A percentile compares a stretch with the other conserved stretches of the same genome.
Conservation (phyloP, 2,329 filamentous ascomycete species). For the Botrytis squamosa region DNA sequence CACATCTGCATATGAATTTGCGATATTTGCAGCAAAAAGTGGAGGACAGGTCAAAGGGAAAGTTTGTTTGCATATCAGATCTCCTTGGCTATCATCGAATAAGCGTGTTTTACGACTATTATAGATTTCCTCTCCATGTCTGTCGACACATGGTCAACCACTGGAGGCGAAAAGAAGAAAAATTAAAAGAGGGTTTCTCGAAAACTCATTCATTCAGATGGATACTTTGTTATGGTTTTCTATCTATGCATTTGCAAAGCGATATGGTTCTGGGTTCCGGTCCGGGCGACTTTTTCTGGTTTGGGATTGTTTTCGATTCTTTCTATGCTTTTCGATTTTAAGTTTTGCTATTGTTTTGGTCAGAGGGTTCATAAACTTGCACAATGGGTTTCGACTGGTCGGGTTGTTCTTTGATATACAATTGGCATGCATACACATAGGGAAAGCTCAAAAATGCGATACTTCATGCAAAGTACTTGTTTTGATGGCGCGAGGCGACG, state of each 20-base stretch:
- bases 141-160: constrained; percentile 2
- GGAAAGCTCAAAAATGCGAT: constrained; percentile 16
- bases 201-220: constrained; percentile 24
- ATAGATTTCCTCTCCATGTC: constrained; percentile 23
- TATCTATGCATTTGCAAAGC: constrained; percentile 36
- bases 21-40: neutral
- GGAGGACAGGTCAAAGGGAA: neutral
- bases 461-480: constrained; percentile 13
- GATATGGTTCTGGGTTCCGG: constrained; percentile 27
- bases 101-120: constrained; percentile 11
- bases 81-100: constrained; percentile 14
- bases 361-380: constrained; percentile 21
- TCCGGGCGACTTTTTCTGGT: constrained; percentile 19
- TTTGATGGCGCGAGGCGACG: constrained; percentile 17
- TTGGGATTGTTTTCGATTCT: constrained; percentile 25
- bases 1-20: neutral
- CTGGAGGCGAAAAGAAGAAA: constrained; percentile 16
- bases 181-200: constrained; percentile 20
- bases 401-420: constrained; percentile 23
- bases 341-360: constrained; percentile 21
- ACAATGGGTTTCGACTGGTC: constrained; percentile 18
- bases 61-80: constrained; percentile 19
- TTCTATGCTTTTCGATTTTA: neutral
- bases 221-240: constrained; percentile 30
- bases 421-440: constrained; percentile 23